These are phyloP conservation scores for Dorcoceras hygrometricum DNA, from an alignment of 257 asterid genomes.

Conservation along the genomic window DNA sequence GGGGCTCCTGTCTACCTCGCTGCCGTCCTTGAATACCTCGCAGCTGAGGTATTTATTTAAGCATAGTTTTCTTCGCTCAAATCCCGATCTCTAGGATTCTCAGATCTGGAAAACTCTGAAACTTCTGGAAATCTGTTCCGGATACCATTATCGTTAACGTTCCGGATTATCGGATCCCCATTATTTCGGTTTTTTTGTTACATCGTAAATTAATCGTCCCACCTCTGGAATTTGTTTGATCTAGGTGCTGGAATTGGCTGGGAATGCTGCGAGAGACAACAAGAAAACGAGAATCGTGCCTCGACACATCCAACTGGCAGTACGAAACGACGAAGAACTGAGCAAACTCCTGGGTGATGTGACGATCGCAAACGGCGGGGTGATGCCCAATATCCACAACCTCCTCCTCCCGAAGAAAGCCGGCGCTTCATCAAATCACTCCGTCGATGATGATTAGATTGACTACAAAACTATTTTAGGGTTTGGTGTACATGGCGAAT, in stretches of 20 bases:
- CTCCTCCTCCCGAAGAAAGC: conserved; percentile 36
- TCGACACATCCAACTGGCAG: conserved; percentile 38
- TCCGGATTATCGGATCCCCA: too few relatives aligned
- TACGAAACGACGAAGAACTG: conserved; percentile 35
- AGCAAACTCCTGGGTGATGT: conserved; percentile 40
- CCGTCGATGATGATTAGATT: conserved; percentile 32
- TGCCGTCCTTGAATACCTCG: conserved; percentile 44
- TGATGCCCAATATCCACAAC: conserved; percentile 41
- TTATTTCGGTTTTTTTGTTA: too few relatives aligned
- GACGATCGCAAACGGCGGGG: conserved; percentile 35
- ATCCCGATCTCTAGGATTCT: neutral
- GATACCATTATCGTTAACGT: too few relatives aligned
- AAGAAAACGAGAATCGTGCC: conserved; percentile 37
- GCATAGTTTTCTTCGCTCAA: neutral
- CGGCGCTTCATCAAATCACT: conserved; percentile 31
- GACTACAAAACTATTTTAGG: too few relatives aligned
- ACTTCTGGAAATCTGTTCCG: too few relatives aligned
- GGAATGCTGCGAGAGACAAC: conserved; percentile 39
- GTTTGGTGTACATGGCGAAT: too few relatives aligned
- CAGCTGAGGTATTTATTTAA: conserved; percentile 35
- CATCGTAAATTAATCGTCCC: too few relatives aligned
- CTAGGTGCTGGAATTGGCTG: conserved; percentile 38
- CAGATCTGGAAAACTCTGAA: neutral
- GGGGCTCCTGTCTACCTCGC: conserved; percentile 50
- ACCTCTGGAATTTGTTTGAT: too few relatives aligned